Base-by-base conservation (phyloP, 352 stramenopile genomes). In the Globisporangium heterothallicum region DNA sequence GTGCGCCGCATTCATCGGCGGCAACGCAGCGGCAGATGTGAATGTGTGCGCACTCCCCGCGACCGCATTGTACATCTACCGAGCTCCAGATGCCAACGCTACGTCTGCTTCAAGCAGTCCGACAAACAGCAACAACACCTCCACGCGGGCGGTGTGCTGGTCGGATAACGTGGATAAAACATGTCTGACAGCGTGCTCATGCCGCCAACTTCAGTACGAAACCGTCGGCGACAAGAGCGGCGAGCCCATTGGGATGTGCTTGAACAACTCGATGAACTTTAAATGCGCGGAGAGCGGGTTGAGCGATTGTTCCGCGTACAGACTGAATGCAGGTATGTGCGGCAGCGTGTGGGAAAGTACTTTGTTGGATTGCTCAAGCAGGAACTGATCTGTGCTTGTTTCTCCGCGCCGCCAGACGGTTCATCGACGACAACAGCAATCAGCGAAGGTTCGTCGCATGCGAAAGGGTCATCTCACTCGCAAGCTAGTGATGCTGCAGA, bases 31-130 rank as follows among this genome's bases (percentile, higher is more conserved):
- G 13, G 24, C 40, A 4, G 32, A 30, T 7, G 19, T 3, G 7
- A 42, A 48, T 25, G 36, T 59, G 10, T 76, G 67, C 25, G 57
- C 60, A 14, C 34, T 76, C 30, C 61, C 67, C 3, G 56, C 57
- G 13, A 56, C 22, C 10, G 38, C 57, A 43, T 47, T 76, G 10
- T 73, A 66, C 54, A 13, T 76, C 21, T 26, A 42, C 26, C 25
- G 35, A 16, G 32, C 10, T 38, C 32, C 32, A 16, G 29, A 12
- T 35, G 27, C 14, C 6, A 53, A 53, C 22, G 18, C 14, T 13
- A 53, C 32, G 10, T 14, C 19, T 22, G 29, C 32, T n/a, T 14
- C 22, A n/a, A 52, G 49, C 29, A 38, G n/a, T 4, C n/a, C n/a
- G n/a, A n/a, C n/a, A n/a, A 48, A 42, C 36, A 43, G n/a, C 14